These are phyloP conservation scores for Castanea mollissima DNA, from an alignment of 306 rosid species.

Conservation along the genomic window DNA sequence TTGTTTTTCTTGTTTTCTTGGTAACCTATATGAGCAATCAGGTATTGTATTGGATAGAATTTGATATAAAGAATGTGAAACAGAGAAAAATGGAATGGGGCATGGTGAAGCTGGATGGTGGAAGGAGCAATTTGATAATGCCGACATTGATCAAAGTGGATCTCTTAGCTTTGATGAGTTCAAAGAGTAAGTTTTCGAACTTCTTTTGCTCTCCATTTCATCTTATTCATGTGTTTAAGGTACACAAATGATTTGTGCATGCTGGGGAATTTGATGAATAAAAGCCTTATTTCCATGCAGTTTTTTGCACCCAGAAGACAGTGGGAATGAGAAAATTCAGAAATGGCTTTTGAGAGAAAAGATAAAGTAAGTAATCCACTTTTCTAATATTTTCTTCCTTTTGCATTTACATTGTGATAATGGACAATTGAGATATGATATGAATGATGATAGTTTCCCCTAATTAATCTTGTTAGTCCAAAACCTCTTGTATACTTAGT, in stretches of 20 bases:
- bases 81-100: conserved; percentile 48
- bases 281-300: conserved; percentile 29
- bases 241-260: neutral
- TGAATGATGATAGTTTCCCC: neutral
- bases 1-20: too few species aligned
- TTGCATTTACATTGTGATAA: neutral
- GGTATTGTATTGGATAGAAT: neutral
- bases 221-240: neutral
- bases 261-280: neutral
- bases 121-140: conserved; percentile 54
- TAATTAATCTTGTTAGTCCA: neutral
- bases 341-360: conserved; percentile 62
- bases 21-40: too few species aligned
- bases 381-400: neutral
- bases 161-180: conserved; percentile 60
- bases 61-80: conserved; percentile 19
- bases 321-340: conserved; percentile 40
- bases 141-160: conserved; percentile 56
- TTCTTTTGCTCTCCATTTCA: neutral
- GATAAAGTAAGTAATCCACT: conserved; percentile 40
- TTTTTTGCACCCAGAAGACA: conserved; percentile 80
- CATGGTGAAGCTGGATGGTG: conserved; percentile 91
- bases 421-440: neutral
- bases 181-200: conserved; percentile 43
- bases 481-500: neutral